These are phyloP conservation scores for Chrysanthemum makinoi DNA, from an alignment of 129 eudicot genomes.

Conservation along the genomic window DNA sequence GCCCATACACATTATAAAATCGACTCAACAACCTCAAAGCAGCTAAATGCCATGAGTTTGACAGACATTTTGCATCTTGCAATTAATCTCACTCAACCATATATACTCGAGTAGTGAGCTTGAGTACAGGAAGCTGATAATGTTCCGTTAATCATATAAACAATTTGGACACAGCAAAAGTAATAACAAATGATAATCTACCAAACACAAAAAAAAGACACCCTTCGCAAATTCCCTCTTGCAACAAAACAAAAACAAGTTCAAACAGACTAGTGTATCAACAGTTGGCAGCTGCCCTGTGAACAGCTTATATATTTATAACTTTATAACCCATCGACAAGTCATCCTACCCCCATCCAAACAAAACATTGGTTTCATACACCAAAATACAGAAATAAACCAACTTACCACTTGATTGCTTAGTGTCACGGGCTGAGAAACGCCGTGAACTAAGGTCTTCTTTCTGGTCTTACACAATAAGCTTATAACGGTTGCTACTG, in stretches of 20 bases:
- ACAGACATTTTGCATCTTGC: too few species aligned
- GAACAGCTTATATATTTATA: constrained; percentile 16
- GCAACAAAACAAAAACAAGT: constrained; percentile 15
- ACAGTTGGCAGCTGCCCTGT: constrained; percentile 20
- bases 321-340: constrained; percentile 13
- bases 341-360: constrained; percentile 1
- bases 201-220: constrained; percentile 5
- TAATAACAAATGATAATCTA: neutral
- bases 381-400: neutral
- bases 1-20: too few species aligned
- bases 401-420: neutral
- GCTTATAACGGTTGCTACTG: too few species aligned
- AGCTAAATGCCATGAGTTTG: too few species aligned
- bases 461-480: too few species aligned
- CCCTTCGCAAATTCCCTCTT: constrained; percentile 7
- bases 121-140: too few species aligned
- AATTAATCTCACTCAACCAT: too few species aligned
- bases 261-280: constrained; percentile 13
- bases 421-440: too few species aligned
- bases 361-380: neutral
- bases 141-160: too few species aligned
- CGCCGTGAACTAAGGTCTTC: too few species aligned
- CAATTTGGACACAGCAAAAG: neutral
- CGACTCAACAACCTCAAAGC: too few species aligned
- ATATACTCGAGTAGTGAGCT: too few species aligned